These are phyloP conservation scores for Camellia japonica DNA, from an alignment of 148 eudicot genomes.

Conservation along the genomic window DNA sequence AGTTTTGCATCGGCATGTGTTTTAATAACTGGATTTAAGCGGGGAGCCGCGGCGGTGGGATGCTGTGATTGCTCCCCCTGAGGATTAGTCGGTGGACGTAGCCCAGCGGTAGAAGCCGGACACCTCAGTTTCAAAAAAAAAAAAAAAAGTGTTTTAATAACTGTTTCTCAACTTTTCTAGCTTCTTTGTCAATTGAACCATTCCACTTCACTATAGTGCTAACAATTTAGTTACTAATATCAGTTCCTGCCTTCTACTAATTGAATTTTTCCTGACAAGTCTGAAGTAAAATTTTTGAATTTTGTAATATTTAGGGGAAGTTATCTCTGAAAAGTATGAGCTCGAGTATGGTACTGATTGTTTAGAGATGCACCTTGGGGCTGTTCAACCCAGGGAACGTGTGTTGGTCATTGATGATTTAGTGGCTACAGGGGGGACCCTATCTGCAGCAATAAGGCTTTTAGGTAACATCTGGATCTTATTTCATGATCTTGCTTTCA, in stretches of 20 bases:
- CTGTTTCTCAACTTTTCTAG: background rate
- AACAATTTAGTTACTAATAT: background rate
- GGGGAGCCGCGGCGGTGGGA: too few relatives aligned
- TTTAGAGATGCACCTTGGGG: slow-evolving; percentile 84
- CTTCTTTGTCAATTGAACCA: background rate
- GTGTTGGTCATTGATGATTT: slow-evolving; percentile 78
- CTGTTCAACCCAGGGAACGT: slow-evolving; percentile 69
- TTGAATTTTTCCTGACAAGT: background rate
- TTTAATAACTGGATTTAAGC: background rate
- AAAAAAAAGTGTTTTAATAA: background rate
- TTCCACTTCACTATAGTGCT: background rate
- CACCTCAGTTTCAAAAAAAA: too few relatives aligned
- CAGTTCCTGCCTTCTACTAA: background rate
- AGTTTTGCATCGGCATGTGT: background rate
- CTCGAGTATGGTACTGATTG: slow-evolving; percentile 85
- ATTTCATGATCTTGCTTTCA: background rate
- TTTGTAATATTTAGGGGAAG: slow-evolving; percentile 48
- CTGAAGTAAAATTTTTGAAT: background rate
- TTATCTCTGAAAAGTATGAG: slow-evolving; percentile 69
- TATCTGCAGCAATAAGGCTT: slow-evolving; percentile 76
- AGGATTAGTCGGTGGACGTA: too few relatives aligned
- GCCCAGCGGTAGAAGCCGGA: too few relatives aligned
- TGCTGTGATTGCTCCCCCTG: too few relatives aligned
- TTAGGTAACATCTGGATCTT: slow-evolving; percentile 37
- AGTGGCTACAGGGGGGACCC: slow-evolving; percentile 92